Evolutionary conservation across 2,329 filamentous ascomycete genomes (phyloP).

Genomic region (Paracoccidioides brasiliensis): DNA sequence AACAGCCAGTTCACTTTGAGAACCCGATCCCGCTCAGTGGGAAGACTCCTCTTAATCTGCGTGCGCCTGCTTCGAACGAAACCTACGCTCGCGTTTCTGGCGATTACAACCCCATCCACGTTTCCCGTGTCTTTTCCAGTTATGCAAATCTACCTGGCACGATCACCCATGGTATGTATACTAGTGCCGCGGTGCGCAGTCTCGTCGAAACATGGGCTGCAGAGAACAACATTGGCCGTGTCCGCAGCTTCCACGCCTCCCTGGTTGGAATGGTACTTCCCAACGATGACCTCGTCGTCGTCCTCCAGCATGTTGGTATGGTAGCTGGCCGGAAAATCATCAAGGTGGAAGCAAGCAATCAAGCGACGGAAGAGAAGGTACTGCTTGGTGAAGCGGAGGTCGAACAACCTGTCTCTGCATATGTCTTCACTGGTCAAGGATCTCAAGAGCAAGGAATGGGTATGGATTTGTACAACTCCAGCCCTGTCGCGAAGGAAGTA

Average conservation of each 20-base stretch:
- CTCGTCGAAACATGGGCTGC: slow-evolving; percentile 97
- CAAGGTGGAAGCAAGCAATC: slow-evolving; percentile 93
- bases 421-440: slow-evolving; percentile 96
- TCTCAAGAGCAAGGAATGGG: slow-evolving; percentile 99
- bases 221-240: slow-evolving; percentile 94
- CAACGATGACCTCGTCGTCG: slow-evolving; percentile 89
- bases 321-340: slow-evolving; percentile 97
- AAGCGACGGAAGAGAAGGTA: slow-evolving; percentile 93
- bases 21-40: slow-evolving; percentile 92
- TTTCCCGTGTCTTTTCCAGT: slow-evolving; percentile 88
- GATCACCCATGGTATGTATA: slow-evolving; percentile 99
- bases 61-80: slow-evolving; percentile 91
- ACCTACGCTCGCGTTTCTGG: slow-evolving; percentile 95
- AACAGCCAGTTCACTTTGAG: slow-evolving; percentile 94
- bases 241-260: slow-evolving; percentile 91
- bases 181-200: slow-evolving; percentile 87
- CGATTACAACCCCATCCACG: slow-evolving; percentile 98
- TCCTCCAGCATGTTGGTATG: slow-evolving; percentile 94
- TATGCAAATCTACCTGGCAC: slow-evolving; percentile 94
- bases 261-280: slow-evolving; percentile 98
- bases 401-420: slow-evolving; percentile 90
- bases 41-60: slow-evolving; percentile 75
- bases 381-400: slow-evolving; percentile 91
- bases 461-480: slow-evolving; percentile 95
- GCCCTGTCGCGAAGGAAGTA: slow-evolving; percentile 85